A percentile compares a stretch with the other conserved stretches of the same genome.
Conservation (phyloP, 257 asterid species). For the Buddleja alternifolia region DNA sequence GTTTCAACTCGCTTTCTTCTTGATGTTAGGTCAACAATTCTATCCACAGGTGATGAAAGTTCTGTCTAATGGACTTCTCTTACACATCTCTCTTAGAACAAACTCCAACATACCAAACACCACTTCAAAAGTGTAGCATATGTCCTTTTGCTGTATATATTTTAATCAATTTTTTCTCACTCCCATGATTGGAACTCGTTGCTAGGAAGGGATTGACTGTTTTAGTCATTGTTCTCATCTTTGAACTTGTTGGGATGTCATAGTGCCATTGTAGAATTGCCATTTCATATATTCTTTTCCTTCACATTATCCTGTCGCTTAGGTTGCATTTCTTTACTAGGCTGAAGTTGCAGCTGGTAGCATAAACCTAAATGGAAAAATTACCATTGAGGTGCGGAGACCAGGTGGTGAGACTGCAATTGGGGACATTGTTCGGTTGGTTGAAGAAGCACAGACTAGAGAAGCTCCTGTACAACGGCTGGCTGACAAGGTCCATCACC, state of each 20-base stretch:
- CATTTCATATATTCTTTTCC: constrained; percentile 25
- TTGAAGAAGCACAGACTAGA: constrained; percentile 97
- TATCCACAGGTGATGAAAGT: constrained; percentile 11
- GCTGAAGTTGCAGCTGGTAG: constrained; percentile 96
- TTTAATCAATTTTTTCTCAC: constrained; percentile 1
- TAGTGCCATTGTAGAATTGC: constrained; percentile 13
- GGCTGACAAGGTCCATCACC: constrained; percentile 86
- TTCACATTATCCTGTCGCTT: constrained; percentile 25
- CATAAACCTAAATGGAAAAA: constrained; percentile 91
- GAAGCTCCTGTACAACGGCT: constrained; percentile 98
- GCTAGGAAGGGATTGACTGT: constrained; percentile 12
- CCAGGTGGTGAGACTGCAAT: constrained; percentile 98
- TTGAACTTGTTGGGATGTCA: constrained; percentile 25
- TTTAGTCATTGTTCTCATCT: constrained; percentile 9
- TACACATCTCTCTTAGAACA: constrained; percentile 17
- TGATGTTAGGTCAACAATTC: constrained; percentile 17
- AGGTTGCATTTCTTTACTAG: constrained; percentile 47
- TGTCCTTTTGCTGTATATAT: background rate
- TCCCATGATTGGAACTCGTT: constrained; percentile 7
- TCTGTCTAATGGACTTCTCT: constrained; percentile 3
- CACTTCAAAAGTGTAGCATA: background rate
- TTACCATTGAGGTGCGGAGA: constrained; percentile 87
- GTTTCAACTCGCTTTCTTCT: background rate
- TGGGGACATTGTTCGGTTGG: constrained; percentile 95
- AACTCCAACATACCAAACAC: constrained; percentile 13